Base-by-base conservation (phyloP, 306 rosid species). In the Vachellia collinsii region DNA sequence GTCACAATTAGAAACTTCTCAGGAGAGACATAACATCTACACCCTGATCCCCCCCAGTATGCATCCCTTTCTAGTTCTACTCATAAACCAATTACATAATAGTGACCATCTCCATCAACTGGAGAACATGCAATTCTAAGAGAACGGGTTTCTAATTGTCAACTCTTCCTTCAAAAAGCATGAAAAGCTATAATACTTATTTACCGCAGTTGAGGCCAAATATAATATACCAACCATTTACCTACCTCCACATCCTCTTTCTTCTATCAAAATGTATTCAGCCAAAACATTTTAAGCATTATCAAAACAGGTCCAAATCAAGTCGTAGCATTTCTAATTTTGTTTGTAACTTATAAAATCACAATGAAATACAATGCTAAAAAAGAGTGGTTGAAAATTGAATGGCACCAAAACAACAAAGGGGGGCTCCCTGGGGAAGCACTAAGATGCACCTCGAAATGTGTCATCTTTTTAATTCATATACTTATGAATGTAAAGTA, bases 1-100 rank as follows among this genome's bases (percentile, higher is more conserved):
- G 80, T 11, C 79, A 72, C 56, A 80, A 65, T 89, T 74, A 85
- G 42, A 80, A 80, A 41, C 74, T 19, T 8, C 39, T 58, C 3
- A 72, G 70, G 44, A 37, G 11, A 41, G 25, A 37, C 71, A 16
- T 3, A 8, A 41, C 19, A 66, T 19, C 44, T 41, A 16, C 23
- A 65, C 7, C 6, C 23, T 66, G 25, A 29, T 29, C 29, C 13
- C 44, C 37, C 34, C 25, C 37, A 53, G 48, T 38, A 74, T 53
- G 36, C 44, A 44, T 36, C 37, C 65, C 65, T 23, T 59, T 20
- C 37, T 20, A 22, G 17, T 37, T 58, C 56, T 41, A 39, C 69
- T 38, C 70, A 65, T 38, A 66, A 17, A 37, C 5, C 42, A 16
- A 41, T 38, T 13, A 43, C 17, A 7, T 10, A 56, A n/a, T 25